Conservation (phyloP, 2,329 filamentous ascomycete genomes). For the Fusarium oxysporum region DNA sequence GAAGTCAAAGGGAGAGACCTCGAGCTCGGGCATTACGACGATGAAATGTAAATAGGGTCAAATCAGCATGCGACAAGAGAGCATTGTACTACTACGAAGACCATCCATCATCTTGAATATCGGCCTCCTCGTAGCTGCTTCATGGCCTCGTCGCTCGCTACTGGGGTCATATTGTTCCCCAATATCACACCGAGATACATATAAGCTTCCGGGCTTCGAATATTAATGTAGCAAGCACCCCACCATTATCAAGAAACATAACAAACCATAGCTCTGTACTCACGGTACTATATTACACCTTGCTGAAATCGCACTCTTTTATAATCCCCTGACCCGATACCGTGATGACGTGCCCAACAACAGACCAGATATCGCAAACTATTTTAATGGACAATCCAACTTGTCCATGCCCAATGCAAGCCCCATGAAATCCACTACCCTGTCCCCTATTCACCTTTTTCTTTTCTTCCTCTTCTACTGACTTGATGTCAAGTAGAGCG, state of each 20-base stretch:
- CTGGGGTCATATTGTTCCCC: background rate
- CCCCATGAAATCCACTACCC: constrained; percentile 5
- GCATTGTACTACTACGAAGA: constrained; percentile 38
- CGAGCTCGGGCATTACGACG: constrained; percentile 16
- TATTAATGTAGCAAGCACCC: background rate
- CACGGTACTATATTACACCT: background rate
- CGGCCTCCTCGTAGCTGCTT: background rate
- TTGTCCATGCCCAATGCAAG: constrained; percentile 35
- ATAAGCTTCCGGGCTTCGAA: background rate
- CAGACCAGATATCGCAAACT: constrained; percentile 13
- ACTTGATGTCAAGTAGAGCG: background rate
- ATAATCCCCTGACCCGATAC: background rate
- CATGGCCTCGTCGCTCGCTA: background rate
- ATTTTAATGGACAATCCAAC: constrained; percentile 28
- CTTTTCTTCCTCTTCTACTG: background rate
- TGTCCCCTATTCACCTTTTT: background rate
- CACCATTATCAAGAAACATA: background rate
- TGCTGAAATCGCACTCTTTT: background rate
- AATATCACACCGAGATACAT: background rate
- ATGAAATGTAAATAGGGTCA: constrained; percentile 44
- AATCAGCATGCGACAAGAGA: constrained; percentile 36
- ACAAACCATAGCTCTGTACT: background rate
- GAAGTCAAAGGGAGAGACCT: constrained; percentile 2
- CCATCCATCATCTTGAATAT: background rate
- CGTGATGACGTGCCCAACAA: background rate